Evolutionary conservation across 2,329 filamentous ascomycete genomes (phyloP), one percentile per base, ranked within the genome.

Genomic region (Aspergillus fumigatiaffinis): DNA sequence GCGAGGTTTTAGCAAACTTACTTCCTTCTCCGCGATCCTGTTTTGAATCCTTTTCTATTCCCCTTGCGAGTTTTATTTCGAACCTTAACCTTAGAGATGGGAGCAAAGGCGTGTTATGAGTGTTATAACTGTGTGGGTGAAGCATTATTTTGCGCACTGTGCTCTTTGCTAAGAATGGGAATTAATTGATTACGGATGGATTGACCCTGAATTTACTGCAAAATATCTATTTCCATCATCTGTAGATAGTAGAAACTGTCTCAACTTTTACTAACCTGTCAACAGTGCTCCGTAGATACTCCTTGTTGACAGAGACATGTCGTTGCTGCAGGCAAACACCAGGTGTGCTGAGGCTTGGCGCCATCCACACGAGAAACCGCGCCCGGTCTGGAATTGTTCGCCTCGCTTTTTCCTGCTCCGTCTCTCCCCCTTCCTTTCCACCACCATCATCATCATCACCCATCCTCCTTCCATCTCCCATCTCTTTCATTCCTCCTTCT

Each of bases 361-460:
- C 58, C 48, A 53, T 55, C 54, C 49, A 51, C 48, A 20, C 9
- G 47, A 55, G 53, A 53, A 53, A 44, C 48, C 54, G 51, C 57
- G 54, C 53, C 51, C 49, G 53, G 56, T 50, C 50, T 51, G 53
- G 32, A 53, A 46, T 55, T 50, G 20, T 42, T 59, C 49, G 55
- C 29, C 53, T 59, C 52, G 52, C 52, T 23, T 57, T 49, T 51
- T 58, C 49, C n/a, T 47, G n/a, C 12, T 7, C 21, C 12, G 50
- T 52, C 54, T 58, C 57, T 56, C 56, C 58, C 58, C 54, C 58
- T 55, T 56, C 57, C 58, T 57, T 65, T 60, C 59, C 62, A 64
- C 62, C 63, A 59, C 59, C 58, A 56, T 54, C 56, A 54, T 48
- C 53, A 20, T 50, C 49, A 29, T 10, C 28, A 29, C 26, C 57